Evolutionary conservation across 2,329 filamentous ascomycete species (phyloP), one percentile per base, ranked within the genome.

Genomic region (Neofusicoccum parvum): DNA sequence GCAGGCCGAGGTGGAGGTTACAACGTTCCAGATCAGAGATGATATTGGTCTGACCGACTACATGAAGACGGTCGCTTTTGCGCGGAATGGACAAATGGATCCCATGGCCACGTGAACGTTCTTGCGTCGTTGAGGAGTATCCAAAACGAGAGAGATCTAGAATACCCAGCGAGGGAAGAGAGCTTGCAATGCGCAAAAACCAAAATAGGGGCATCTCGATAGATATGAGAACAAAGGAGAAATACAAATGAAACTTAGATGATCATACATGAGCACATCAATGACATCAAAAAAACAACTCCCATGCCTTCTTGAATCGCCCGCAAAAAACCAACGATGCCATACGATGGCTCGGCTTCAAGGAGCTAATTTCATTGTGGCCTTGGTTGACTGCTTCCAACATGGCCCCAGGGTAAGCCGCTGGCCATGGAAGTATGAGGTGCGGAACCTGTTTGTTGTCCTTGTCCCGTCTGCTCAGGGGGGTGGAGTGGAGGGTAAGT

Each of bases 401-500:
- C 37, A 34, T 51, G 37, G 9, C 60, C 60, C 50, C 60, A 51
- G 3, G 60, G 60, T n/a, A 64, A 34, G 15, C 62, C 62, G 11
- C 37, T 23, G 1, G 27, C 7, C 48, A 64, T 53, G 15, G 60
- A 63, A 14, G 23, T 14, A 20, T 7, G 3, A 5, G 20, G 27
- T 4, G 14, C 54, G 17, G 54, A 20, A 5, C 23, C 54, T 14
- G 41, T 37, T 7, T 9, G 32, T n/a, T 23, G n/a, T 5, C 23
- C 15, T 12, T 48, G 41, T 9, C 41, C 56, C n/a, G 59, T 43
- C 4, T 34, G 48, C 4, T 64, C 62, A 20, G 27, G 27, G 27
- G 27, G 5, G 27, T 54, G 36, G 11, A 48, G 49, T 10, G 62
- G 69, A 20, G 75, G 75, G 50, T 77, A 78, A 2, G 71, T 73